Evolutionary conservation across 2,329 filamentous ascomycete species (phyloP), one percentile per base, ranked within the genome.

Genomic region (Curvularia eragrostidis): DNA sequence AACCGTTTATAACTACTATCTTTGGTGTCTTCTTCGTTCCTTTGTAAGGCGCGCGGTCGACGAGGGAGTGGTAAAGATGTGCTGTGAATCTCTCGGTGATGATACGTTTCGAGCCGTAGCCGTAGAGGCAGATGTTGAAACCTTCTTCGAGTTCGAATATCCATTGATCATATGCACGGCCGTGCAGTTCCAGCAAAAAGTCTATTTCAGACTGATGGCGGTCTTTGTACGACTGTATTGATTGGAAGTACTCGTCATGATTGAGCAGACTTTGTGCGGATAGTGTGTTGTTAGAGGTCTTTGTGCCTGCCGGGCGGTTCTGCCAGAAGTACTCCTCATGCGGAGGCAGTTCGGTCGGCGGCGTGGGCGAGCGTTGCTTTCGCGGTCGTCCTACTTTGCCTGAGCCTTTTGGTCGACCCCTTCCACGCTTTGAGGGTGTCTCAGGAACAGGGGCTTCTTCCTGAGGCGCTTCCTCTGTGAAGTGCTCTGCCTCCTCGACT

Each of bases 291-390:
- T 91, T 90, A 1, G 93, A 97, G 0, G 94, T 97, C 77, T 93
- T 93, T 43, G 87, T 83, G 3, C 87, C 85, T 2, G 91, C 93
- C 0, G 91, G 88, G 47, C 91, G 89, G 73, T 96, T 97, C 71
- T 98, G 91, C 71, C 89, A 91, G 76, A 99, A 98, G 80, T 96
- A 99, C 65, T 90, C 86, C 75, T 98, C 95, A 71, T 97, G 91
- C 0, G 93, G 84, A 5, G 93, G 91, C 2, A 98, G 83, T 68
- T 97, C 86, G 51, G 87, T 85, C 18, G 94, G 91, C 3, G 92
- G 92, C 5, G 90, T 93, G 1, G 91, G 90, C 6, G 90, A 91
- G 55, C 86, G 87, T 68, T 87, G 85, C 63, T 85, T 73, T 65
- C 85, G 87, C 0, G 86, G 85, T 69, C 84, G 79, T 48, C 82